Percentiles rank a stretch among this genome's conserved stretches.
Evolutionary conservation across 2,329 filamentous ascomycete genomes (phyloP).

Genomic region (Ophioceras dolichostomum): DNA sequence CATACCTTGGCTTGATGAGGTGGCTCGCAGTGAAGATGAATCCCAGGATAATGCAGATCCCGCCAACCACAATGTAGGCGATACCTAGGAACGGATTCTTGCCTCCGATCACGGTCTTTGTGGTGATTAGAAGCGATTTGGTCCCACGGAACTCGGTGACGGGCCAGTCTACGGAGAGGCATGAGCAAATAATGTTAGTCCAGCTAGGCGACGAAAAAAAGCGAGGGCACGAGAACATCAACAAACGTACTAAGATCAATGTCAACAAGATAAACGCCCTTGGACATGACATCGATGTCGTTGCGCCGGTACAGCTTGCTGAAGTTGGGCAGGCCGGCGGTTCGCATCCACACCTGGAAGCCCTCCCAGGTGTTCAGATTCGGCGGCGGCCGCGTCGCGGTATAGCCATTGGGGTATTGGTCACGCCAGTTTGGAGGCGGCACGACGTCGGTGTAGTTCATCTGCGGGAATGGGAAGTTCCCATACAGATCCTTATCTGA

Average conservation of each 20-base stretch:
- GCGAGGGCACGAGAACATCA: too few relatives aligned
- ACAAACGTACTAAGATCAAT: conserved; percentile 66
- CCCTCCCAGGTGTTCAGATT: conserved; percentile 64
- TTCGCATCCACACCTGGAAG: conserved; percentile 99
- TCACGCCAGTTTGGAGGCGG: conserved; percentile 79
- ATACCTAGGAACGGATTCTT: conserved; percentile 95
- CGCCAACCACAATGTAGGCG: conserved; percentile 87
- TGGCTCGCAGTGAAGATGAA: conserved; percentile 82
- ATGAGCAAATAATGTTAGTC: too few relatives aligned
- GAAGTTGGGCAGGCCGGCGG: conserved; percentile 84
- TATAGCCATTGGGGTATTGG: conserved; percentile 62
- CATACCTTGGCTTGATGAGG: conserved; percentile 77
- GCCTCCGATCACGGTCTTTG: conserved; percentile 84
- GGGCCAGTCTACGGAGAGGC: conserved; percentile 54
- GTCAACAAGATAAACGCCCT: conserved; percentile 64
- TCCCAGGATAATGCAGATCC: conserved; percentile 82
- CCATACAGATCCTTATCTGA: conserved; percentile 75
- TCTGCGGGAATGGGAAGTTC: conserved; percentile 37
- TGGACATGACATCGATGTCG: conserved; percentile 52
- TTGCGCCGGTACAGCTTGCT: conserved; percentile 88
- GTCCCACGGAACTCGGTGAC: conserved; percentile 70
- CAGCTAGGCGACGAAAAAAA: too few relatives aligned
- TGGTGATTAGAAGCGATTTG: conserved; percentile 83
- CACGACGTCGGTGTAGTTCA: conserved; percentile 51
- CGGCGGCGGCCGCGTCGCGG: conserved; percentile 50